Conservation (phyloP, 176 grass and related monocot genomes). For the Oryza rufipogon region DNA sequence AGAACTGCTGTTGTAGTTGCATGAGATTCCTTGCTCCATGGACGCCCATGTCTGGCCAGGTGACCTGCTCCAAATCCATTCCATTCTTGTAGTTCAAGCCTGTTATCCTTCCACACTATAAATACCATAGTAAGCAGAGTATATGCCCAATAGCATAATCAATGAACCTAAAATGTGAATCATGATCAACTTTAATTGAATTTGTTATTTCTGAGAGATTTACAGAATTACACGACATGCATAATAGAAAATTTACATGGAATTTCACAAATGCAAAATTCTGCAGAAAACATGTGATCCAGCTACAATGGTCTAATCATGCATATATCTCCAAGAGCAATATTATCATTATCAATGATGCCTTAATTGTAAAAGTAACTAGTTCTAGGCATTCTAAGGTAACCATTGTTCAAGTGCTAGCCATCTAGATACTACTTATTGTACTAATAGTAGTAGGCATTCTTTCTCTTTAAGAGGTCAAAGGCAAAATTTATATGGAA, state of each 20-base stretch:
- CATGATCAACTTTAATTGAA: neutral
- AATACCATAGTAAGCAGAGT: constrained; percentile 32
- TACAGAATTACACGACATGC: neutral
- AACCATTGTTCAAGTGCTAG: neutral
- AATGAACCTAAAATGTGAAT: neutral
- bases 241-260: neutral
- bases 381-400: neutral
- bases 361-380: neutral
- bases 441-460: neutral
- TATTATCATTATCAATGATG: constrained; percentile 11
- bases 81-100: constrained; percentile 48
- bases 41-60: constrained; percentile 53
- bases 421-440: neutral
- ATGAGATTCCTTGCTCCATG: constrained; percentile 56
- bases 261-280: constrained; percentile 13
- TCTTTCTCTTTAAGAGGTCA: neutral
- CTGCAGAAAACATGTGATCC: neutral
- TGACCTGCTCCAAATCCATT: constrained; percentile 59
- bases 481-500: constrained; percentile 17
- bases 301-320: constrained; percentile 12
- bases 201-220: neutral
- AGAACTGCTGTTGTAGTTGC: constrained; percentile 72
- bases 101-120: constrained; percentile 63
- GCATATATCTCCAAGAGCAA: constrained; percentile 14
- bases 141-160: neutral